These are phyloP conservation scores for Protomyces gravidus DNA, from an alignment of 1,139 yeast species.

Conservation along the genomic window DNA sequence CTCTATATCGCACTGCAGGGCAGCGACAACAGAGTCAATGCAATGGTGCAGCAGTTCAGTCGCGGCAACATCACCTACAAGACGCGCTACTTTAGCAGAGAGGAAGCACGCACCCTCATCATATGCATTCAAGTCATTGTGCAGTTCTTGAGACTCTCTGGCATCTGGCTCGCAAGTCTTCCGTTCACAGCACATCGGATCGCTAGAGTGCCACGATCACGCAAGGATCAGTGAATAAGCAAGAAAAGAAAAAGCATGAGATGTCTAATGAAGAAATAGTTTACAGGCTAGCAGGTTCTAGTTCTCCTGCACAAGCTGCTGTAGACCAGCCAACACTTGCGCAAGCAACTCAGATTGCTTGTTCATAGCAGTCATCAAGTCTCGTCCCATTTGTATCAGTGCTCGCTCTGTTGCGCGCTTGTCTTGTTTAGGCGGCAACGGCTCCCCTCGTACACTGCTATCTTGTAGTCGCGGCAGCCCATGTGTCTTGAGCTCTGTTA, in stretches of 20 bases:
- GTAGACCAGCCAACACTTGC: constrained; percentile 2
- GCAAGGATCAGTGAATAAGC: background rate
- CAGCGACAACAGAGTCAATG: constrained; percentile 13
- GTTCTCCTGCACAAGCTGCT: background rate
- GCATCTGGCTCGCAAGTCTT: constrained; percentile 18
- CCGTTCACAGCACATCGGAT: background rate
- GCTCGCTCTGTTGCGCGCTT: background rate
- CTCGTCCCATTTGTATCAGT: background rate
- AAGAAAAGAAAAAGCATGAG: background rate
- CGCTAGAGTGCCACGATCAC: no score
- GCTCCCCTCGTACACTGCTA: constrained; percentile 1
- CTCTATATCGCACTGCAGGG: constrained; percentile 18
- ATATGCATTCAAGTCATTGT: constrained; percentile 5
- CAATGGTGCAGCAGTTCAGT: constrained; percentile 8
- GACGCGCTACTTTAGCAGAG: constrained; percentile 15
- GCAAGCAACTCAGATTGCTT: background rate
- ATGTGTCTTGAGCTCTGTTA: constrained; percentile 1
- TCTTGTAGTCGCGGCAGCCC: background rate
- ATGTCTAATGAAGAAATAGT: background rate
- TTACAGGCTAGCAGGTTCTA: background rate
- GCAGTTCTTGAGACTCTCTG: background rate
- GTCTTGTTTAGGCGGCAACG: background rate
- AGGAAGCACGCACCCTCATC: constrained; percentile 17
- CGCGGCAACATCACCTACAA: constrained; percentile 4
- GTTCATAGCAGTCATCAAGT: background rate